Evolutionary conservation across 179 eudicot species (phyloP).

Genomic region (Silene coronaria): DNA sequence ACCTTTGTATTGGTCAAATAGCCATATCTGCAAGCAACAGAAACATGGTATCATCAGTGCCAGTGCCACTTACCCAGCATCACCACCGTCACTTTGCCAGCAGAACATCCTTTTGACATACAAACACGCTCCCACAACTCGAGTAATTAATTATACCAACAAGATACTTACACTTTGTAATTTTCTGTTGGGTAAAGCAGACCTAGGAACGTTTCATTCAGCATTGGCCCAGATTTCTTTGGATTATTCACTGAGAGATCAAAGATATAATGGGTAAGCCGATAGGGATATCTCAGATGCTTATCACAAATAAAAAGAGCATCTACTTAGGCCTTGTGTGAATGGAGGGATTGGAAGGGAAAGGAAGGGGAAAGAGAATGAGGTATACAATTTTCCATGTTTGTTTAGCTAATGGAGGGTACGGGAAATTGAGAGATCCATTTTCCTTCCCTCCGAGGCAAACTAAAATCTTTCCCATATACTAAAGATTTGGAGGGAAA

Average conservation of each 20-base stretch:
- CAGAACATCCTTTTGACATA: not conserved
- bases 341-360: no score
- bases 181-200: slow-evolving; percentile 90
- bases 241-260: slow-evolving; percentile 80
- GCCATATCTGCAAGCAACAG: slow-evolving; percentile 64
- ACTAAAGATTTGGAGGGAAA: no score
- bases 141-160: not conserved
- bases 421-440: no score
- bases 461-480: no score
- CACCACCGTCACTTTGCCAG: not conserved
- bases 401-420: no score
- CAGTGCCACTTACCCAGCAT: not conserved
- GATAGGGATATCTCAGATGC: not conserved
- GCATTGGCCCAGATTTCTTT: slow-evolving; percentile 84
- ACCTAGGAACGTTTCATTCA: slow-evolving; percentile 92
- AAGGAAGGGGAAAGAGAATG: no score
- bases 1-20: slow-evolving; percentile 93
- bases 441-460: no score
- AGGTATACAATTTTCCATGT: no score
- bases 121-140: slow-evolving; percentile 3
- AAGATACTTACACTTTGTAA: slow-evolving; percentile 80
- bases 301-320: not conserved
- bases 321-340: no score
- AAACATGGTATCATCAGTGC: slow-evolving; percentile 6
- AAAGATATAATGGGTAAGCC: slow-evolving; percentile 16